Evolutionary conservation across 2,329 filamentous ascomycete genomes (phyloP).

Genomic region (Ustulina deusta): DNA sequence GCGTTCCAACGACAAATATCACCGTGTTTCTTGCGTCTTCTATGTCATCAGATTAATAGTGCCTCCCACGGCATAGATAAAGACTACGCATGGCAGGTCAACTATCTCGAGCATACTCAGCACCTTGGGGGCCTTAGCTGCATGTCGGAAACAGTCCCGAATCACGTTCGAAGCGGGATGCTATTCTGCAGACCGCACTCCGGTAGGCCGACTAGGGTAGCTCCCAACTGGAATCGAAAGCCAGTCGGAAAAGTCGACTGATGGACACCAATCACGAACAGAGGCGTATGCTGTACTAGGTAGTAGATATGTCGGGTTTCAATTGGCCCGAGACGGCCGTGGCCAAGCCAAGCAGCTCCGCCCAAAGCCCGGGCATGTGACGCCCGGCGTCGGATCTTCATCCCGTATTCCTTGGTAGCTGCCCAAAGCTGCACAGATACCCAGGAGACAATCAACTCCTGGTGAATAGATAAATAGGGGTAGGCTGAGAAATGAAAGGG

Average conservation of each 20-base stretch:
- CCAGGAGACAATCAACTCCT: background rate
- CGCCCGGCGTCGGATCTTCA: slow-evolving; percentile 16
- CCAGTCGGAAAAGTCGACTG: background rate
- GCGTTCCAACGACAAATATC: no score
- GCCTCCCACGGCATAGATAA: no score
- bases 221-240: background rate
- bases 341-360: slow-evolving; percentile 6
- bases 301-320: slow-evolving; percentile 25
- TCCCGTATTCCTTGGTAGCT: slow-evolving; percentile 17
- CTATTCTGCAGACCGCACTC: background rate
- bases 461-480: background rate
- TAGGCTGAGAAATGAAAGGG: background rate
- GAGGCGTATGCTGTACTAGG: background rate
- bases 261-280: background rate
- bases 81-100: no score
- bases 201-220: background rate
- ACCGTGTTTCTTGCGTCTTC: no score
- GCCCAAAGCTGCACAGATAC: slow-evolving; percentile 27
- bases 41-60: no score
- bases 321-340: slow-evolving; percentile 30
- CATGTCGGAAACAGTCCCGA: no score
- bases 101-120: no score
- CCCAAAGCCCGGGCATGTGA: background rate
- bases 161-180: background rate
- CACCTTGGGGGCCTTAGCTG: no score